A percentile compares a stretch with the other conserved stretches of the same genome.
These are phyloP conservation scores for Paramecium caudatum DNA, from an alignment of 73 alveolate species.

Conservation along the genomic window DNA sequence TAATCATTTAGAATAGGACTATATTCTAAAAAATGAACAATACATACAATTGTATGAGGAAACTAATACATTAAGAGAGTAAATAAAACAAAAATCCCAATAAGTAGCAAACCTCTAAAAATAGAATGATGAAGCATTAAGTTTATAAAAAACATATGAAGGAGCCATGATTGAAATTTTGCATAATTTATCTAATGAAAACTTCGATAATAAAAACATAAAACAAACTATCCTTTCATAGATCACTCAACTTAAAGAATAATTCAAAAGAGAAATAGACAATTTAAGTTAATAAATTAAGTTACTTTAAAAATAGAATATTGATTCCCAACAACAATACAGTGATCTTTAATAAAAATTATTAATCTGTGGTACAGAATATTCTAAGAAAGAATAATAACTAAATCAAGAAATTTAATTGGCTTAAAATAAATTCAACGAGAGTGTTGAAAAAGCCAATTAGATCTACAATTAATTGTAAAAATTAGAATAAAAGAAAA, in stretches of 20 bases:
- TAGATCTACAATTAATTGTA: background rate
- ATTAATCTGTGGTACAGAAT: background rate
- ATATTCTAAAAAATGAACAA: background rate
- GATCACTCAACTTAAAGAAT: background rate
- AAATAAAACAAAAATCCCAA: background rate
- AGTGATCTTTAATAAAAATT: slow-evolving; percentile 27
- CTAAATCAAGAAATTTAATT: background rate
- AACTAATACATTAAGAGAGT: background rate
- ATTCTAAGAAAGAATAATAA: slow-evolving; percentile 17
- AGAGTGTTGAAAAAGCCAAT: slow-evolving; percentile 22
- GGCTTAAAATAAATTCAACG: background rate
- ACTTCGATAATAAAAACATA: background rate
- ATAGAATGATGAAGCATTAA: background rate
- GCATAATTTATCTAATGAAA: background rate
- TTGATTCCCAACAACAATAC: background rate
- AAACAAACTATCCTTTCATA: background rate
- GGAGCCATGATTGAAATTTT: background rate
- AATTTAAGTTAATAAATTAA: background rate
- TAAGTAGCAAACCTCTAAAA: background rate
- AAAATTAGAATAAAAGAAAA: slow-evolving; percentile 28
- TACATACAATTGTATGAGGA: background rate
- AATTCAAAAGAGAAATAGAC: slow-evolving; percentile 28
- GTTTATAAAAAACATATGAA: background rate
- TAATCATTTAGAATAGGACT: slow-evolving; percentile 21
- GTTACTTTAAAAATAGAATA: background rate